A percentile compares a stretch with the other conserved stretches of the same genome.
Evolutionary conservation across 352 stramenopile species (phyloP).

Genomic region (Peronospora tabacina): DNA sequence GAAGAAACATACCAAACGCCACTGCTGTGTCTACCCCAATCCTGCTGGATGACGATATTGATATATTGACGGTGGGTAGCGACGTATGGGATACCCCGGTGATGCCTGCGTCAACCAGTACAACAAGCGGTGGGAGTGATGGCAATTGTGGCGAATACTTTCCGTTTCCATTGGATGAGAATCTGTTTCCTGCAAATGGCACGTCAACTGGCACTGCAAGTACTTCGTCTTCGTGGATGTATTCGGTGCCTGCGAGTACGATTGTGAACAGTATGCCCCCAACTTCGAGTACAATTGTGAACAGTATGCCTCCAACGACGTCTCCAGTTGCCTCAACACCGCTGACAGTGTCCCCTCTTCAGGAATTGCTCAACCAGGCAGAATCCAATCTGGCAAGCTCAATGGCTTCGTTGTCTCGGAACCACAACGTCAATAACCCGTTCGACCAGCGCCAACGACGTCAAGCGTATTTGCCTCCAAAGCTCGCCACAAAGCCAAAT

Average conservation of each 20-base stretch:
- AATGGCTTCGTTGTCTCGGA: constrained; percentile 55
- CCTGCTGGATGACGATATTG: constrained; percentile 50
- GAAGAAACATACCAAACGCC: constrained; percentile 3
- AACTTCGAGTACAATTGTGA: constrained; percentile 30
- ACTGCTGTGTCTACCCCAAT: constrained; percentile 18
- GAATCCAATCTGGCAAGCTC: constrained; percentile 48
- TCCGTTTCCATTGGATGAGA: constrained; percentile 53
- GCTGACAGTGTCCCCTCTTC: constrained; percentile 11
- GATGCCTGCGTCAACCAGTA: constrained; percentile 12
- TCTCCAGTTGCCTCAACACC: constrained; percentile 9
- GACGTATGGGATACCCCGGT: constrained; percentile 51
- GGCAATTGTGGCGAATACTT: constrained; percentile 40
- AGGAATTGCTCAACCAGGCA: constrained; percentile 29
- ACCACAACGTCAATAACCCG: constrained; percentile 47
- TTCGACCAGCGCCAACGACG: constrained; percentile 36
- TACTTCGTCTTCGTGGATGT: constrained; percentile 21
- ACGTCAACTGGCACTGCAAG: constrained; percentile 13
- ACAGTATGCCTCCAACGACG: constrained; percentile 17
- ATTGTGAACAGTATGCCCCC: constrained; percentile 27
- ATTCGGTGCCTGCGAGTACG: constrained; percentile 31
- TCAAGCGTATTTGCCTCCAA: constrained; percentile 15
- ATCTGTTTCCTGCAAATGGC: constrained; percentile 33
- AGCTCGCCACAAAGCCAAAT: constrained; percentile 18
- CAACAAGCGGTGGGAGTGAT: constrained; percentile 23
- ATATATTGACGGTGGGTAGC: constrained; percentile 57